Conservation (phyloP, 495 filamentous ascomycete genomes). For the Penicillium roqueforti region DNA sequence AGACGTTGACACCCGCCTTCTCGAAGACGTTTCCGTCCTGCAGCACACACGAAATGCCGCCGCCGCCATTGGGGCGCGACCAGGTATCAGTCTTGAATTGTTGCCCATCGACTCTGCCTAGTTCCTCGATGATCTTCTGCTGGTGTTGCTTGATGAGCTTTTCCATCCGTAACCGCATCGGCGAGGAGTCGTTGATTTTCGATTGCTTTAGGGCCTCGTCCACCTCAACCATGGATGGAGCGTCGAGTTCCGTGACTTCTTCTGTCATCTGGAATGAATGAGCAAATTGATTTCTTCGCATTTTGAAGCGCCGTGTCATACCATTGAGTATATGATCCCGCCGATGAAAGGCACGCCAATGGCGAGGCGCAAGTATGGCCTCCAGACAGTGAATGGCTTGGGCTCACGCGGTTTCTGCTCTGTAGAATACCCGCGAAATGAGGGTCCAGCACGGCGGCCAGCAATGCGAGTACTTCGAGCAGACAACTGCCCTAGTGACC, state of each 20-base stretch:
- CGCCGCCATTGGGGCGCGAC: conserved; percentile 81
- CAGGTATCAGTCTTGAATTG: conserved; percentile 81
- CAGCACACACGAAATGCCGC: conserved; percentile 83
- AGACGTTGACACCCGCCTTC: conserved; percentile 95
- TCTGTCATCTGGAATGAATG: conserved; percentile 37
- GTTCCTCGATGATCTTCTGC: conserved; percentile 72
- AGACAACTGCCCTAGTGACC: conserved; percentile 30
- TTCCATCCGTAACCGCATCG: conserved; percentile 98
- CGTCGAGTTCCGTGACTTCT: conserved; percentile 50
- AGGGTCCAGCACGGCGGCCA: conserved; percentile 15
- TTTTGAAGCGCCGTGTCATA: conserved; percentile 22
- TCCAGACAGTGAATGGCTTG: conserved; percentile 42
- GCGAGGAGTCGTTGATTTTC: conserved; percentile 56
- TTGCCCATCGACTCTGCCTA: conserved; percentile 77
- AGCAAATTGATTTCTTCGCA: conserved; percentile 2
- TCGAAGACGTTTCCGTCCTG: conserved; percentile 97
- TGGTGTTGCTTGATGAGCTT: conserved; percentile 90
- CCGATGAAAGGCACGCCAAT: conserved; percentile 60
- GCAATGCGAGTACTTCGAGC: conserved; percentile 22
- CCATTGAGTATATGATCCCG: conserved; percentile 65
- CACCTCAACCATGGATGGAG: conserved; percentile 54
- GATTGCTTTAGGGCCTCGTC: conserved; percentile 43
- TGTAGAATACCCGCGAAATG: conserved; percentile 32
- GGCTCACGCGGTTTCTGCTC: conserved; percentile 22
- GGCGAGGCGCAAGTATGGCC: conserved; percentile 53